Conservation (phyloP, 331 rosid species). For the Telfairia occidentalis region DNA sequence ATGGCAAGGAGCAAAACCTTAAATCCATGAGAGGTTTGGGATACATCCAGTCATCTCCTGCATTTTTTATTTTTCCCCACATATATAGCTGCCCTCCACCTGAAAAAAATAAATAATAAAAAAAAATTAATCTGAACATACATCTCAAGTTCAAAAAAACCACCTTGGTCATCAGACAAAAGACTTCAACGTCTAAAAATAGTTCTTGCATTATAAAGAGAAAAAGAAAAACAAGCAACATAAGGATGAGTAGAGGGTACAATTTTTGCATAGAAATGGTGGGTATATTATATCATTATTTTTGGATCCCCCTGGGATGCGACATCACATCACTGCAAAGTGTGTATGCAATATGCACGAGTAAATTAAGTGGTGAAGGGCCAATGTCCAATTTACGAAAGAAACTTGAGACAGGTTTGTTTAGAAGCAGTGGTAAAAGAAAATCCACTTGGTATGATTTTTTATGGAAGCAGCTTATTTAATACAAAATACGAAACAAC, state of each 20-base stretch:
- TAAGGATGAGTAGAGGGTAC: neutral
- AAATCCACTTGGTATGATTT: neutral
- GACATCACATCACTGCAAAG: neutral
- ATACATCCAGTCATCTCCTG: slow-evolving; percentile 99
- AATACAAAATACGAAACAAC: neutral
- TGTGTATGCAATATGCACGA: neutral
- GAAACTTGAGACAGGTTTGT: too few relatives aligned
- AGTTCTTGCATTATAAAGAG: neutral
- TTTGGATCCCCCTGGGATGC: too few relatives aligned
- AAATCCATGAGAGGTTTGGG: slow-evolving; percentile 97
- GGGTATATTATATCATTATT: neutral
- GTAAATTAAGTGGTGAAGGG: too few relatives aligned
- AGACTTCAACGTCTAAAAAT: neutral
- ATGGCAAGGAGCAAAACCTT: slow-evolving; percentile 37
- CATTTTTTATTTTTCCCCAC: slow-evolving; percentile 90
- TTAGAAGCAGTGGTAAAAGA: neutral
- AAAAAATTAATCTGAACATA: slow-evolving; percentile 5
- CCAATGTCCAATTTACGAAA: too few relatives aligned
- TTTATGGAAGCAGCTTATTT: neutral
- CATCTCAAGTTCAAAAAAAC: neutral
- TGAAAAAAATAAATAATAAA: slow-evolving; percentile 34
- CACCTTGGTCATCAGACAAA: neutral
- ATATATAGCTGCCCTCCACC: slow-evolving; percentile 95
- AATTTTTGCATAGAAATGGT: neutral
- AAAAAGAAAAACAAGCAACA: neutral